Conservation (phyloP, 805 yeast genomes). For the Ogataea henricii region DNA sequence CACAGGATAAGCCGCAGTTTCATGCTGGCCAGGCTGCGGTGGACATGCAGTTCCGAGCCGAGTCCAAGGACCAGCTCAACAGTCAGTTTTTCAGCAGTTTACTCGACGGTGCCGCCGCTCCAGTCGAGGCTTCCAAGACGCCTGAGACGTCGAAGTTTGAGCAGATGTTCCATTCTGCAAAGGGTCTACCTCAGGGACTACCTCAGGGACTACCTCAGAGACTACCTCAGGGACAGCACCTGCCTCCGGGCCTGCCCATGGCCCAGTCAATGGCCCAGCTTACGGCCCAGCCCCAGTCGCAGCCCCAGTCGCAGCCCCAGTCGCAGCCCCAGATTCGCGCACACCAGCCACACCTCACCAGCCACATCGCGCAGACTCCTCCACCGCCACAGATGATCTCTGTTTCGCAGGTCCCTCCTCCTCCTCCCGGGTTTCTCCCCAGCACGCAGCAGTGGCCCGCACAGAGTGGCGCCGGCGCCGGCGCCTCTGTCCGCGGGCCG, state of each 20-base stretch:
- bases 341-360: background rate
- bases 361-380: background rate
- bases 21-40: background rate
- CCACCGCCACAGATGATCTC: slow-evolving; percentile 3
- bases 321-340: background rate
- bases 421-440: background rate
- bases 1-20: background rate
- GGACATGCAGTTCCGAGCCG: slow-evolving; percentile 24
- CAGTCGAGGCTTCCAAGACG: slow-evolving; percentile 7
- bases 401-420: background rate
- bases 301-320: background rate
- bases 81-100: slow-evolving; percentile 26
- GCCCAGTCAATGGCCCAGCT: no score
- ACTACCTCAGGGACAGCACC: no score
- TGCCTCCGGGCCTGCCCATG: no score
- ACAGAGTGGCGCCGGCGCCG: slow-evolving; percentile 2
- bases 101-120: slow-evolving; percentile 4
- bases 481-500: background rate
- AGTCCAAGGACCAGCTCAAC: slow-evolving; percentile 23
- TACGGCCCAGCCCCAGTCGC: background rate
- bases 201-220: no score
- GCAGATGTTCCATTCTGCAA: slow-evolving; percentile 16
- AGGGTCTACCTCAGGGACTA: background rate
- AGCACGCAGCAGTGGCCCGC: background rate
- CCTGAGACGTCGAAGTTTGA: slow-evolving; percentile 26